Evolutionary conservation across 2,329 filamentous ascomycete genomes (phyloP).

Genomic region (Talaromyces rugulosus): DNA sequence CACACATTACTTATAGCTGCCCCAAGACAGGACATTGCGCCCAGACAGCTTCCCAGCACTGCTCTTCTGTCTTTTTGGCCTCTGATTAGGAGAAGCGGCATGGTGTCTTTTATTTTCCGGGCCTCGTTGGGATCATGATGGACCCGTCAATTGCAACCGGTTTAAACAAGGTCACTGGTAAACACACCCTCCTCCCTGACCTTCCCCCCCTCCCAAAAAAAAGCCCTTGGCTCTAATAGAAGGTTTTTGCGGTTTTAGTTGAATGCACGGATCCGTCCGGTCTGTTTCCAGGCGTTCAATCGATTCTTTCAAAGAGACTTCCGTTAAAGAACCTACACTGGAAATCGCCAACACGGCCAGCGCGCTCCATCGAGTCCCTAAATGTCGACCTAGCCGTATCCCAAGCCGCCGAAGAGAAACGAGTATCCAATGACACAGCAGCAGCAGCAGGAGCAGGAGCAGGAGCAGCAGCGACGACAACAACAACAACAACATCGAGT

Average conservation of each 20-base stretch:
- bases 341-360: constrained; percentile 87
- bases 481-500: background rate
- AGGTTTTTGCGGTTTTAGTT: constrained; percentile 51
- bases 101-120: constrained; percentile 22
- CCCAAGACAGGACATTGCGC: background rate
- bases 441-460: constrained; percentile 20
- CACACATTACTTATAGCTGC: background rate
- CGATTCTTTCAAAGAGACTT: constrained; percentile 71
- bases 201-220: background rate
- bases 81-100: constrained; percentile 19
- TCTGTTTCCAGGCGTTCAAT: constrained; percentile 76
- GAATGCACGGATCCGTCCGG: constrained; percentile 94
- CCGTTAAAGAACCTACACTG: constrained; percentile 91
- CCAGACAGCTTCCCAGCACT: background rate
- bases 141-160: constrained; percentile 48
- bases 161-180: constrained; percentile 71
- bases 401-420: constrained; percentile 40
- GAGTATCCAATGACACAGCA: constrained; percentile 33
- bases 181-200: background rate
- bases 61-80: background rate
- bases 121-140: constrained; percentile 28
- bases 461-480: constrained; percentile 23
- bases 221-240: constrained; percentile 16
- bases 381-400: constrained; percentile 80
- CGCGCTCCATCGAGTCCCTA: constrained; percentile 89